Conservation (phyloP, 768 basidiomycete species). For the Tephrocybe rancida region DNA sequence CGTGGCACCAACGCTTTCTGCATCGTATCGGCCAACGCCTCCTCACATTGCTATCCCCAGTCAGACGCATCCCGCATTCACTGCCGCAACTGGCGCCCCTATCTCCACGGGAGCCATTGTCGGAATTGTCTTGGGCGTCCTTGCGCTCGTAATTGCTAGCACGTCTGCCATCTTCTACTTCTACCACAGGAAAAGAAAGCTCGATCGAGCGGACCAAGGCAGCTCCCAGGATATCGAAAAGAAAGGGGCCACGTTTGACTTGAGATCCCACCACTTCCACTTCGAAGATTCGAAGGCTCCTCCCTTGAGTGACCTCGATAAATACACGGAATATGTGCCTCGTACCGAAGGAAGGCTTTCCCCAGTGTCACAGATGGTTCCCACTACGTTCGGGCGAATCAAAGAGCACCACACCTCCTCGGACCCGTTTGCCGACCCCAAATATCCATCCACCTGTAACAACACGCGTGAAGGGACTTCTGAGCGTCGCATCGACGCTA, state of each 20-base stretch:
- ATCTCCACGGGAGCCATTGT: conserved; percentile 18
- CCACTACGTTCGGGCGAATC: conserved; percentile 4
- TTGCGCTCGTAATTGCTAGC: conserved; percentile 11
- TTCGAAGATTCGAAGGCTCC: not conserved
- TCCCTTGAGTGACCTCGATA: not conserved
- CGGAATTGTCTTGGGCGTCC: conserved; percentile 19
- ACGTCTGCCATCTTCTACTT: conserved; percentile 16
- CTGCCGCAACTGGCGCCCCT: not conserved
- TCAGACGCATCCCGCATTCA: not conserved
- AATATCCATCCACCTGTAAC: too few species aligned
- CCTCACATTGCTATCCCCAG: conserved; percentile 14
- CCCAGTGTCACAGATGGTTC: not conserved
- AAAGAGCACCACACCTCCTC: conserved; percentile 6
- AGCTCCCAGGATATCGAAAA: conserved; percentile 16
- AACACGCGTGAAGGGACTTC: too few species aligned
- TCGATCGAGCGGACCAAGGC: not conserved
- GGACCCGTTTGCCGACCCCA: conserved; percentile 10
- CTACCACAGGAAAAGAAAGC: conserved; percentile 1
- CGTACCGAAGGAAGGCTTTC: conserved; percentile 8
- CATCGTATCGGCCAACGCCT: conserved; percentile 5
- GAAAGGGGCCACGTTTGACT: not conserved
- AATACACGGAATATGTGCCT: conserved; percentile 9
- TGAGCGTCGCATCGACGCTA: too few species aligned
- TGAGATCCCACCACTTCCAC: not conserved
- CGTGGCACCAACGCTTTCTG: not conserved